Conservation (phyloP, 768 basidiomycete genomes). For the Lactarius hengduanensis region DNA sequence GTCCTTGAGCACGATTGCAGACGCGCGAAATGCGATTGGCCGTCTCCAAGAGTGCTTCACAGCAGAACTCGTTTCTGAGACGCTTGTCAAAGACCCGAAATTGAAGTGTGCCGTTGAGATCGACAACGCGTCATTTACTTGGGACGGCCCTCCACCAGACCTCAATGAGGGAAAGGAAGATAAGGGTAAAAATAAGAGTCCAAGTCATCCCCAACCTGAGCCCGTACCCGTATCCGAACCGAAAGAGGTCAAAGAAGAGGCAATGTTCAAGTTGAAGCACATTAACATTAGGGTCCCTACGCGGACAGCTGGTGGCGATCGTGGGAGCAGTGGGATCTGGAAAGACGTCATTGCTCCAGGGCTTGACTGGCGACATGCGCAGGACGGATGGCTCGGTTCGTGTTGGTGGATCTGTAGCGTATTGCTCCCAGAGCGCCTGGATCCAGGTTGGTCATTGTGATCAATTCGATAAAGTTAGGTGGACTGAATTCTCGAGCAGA, state of each 20-base stretch:
- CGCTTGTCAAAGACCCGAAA: slow-evolving; percentile 50
- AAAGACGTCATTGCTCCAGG: slow-evolving; percentile 70
- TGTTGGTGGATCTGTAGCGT: slow-evolving; percentile 76
- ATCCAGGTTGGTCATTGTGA: slow-evolving; percentile 56
- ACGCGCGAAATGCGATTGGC: slow-evolving; percentile 75
- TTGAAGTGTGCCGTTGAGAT: slow-evolving; percentile 65
- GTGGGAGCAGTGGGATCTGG: slow-evolving; percentile 76
- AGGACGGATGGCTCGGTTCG: slow-evolving; percentile 59
- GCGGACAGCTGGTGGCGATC: slow-evolving; percentile 78
- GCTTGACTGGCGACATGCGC: slow-evolving; percentile 82
- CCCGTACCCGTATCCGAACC: slow-evolving; percentile 23
- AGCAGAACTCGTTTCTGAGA: slow-evolving; percentile 70
- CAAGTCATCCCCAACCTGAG: slow-evolving; percentile 13
- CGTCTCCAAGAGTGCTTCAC: slow-evolving; percentile 82
- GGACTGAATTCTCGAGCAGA: slow-evolving; percentile 39
- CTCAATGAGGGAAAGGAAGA: slow-evolving; percentile 35
- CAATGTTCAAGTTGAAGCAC: slow-evolving; percentile 60
- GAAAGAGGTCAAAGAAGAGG: slow-evolving; percentile 38
- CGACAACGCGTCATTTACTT: slow-evolving; percentile 72
- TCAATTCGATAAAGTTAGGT: slow-evolving; percentile 1
- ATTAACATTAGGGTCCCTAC: slow-evolving; percentile 67
- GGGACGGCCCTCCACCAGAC: slow-evolving; percentile 76
- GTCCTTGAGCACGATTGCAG: slow-evolving; percentile 75
- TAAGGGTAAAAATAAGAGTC: slow-evolving; percentile 25
- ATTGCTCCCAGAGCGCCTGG: slow-evolving; percentile 91